Conservation (phyloP, 1,284 basidiomycete genomes). For the Pseudozyma pruni region DNA sequence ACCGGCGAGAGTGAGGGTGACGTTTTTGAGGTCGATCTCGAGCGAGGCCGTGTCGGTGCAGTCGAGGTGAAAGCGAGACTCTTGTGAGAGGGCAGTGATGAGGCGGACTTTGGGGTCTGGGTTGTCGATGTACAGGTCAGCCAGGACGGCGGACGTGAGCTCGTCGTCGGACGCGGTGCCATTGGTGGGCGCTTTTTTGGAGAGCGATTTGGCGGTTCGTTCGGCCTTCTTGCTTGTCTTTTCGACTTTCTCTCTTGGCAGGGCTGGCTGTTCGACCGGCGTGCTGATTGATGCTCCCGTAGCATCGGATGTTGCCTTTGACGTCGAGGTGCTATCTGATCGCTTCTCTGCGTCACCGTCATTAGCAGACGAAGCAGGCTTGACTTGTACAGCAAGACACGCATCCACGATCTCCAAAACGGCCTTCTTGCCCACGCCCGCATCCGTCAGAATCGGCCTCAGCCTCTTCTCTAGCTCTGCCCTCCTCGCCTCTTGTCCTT, state of each 20-base stretch:
- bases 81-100: slow-evolving; percentile 68
- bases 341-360: not conserved
- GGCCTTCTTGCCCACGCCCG: slow-evolving; percentile 49
- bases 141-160: slow-evolving; percentile 3
- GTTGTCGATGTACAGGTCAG: slow-evolving; percentile 24
- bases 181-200: too few species aligned
- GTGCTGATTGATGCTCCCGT: too few species aligned
- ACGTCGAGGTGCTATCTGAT: not conserved
- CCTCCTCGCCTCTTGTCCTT: not conserved
- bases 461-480: slow-evolving; percentile 33
- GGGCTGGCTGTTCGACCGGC: too few species aligned
- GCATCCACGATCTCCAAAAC: slow-evolving; percentile 38
- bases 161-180: slow-evolving; percentile 10
- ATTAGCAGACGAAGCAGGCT: not conserved
- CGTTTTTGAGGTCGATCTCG: slow-evolving; percentile 71
- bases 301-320: not conserved
- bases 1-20: slow-evolving; percentile 71
- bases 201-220: slow-evolving; percentile 4
- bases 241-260: too few species aligned
- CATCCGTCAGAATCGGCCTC: slow-evolving; percentile 50
- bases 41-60: slow-evolving; percentile 69
- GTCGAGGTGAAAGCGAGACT: slow-evolving; percentile 71
- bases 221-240: slow-evolving; percentile 7
- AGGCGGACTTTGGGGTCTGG: slow-evolving; percentile 25
- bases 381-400: slow-evolving; percentile 12